Conservation (phyloP, 2,329 filamentous ascomycete species). For the Hymenoscyphus fructigenus region DNA sequence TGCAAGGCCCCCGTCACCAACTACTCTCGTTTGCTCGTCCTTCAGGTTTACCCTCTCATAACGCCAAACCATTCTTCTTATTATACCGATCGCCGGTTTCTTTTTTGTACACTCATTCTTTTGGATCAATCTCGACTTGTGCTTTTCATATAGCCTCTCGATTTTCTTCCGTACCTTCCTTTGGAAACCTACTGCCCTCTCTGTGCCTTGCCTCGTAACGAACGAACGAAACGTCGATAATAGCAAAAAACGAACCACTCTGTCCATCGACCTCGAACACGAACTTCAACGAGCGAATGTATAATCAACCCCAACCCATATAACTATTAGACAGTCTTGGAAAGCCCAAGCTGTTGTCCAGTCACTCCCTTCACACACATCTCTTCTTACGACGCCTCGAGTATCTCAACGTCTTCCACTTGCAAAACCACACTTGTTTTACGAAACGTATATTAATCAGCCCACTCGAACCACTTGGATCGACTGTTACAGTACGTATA, state of each 20-base stretch:
- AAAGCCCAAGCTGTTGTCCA: constrained; percentile 36
- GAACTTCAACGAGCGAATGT: constrained; percentile 31
- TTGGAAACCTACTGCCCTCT: constrained; percentile 35
- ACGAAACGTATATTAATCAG: constrained; percentile 25
- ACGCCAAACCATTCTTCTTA: constrained; percentile 33
- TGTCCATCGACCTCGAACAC: constrained; percentile 18
- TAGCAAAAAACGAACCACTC: constrained; percentile 18
- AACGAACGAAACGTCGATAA: constrained; percentile 30
- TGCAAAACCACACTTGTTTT: constrained; percentile 23
- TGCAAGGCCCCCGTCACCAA: constrained; percentile 36
- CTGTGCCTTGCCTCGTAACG: constrained; percentile 26
- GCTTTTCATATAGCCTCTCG: constrained; percentile 36
- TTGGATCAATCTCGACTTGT: constrained; percentile 37
- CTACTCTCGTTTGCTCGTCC: constrained; percentile 32
- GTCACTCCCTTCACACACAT: constrained; percentile 36
- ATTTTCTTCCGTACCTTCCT: constrained; percentile 38
- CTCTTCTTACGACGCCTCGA: constrained; percentile 11
- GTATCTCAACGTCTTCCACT: constrained; percentile 19
- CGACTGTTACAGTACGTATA: constrained; percentile 23
- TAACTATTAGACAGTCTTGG: constrained; percentile 38
- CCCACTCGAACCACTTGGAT: constrained; percentile 13
- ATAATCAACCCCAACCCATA: constrained; percentile 35
- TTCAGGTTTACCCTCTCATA: constrained; percentile 32
- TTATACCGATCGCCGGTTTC: constrained; percentile 36
- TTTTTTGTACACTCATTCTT: constrained; percentile 36